A percentile compares a stretch with the other conserved stretches of the same genome.
These are phyloP conservation scores for Acanthamoeba castellanii DNA, from an alignment of 208 protist species.

Conservation along the genomic window DNA sequence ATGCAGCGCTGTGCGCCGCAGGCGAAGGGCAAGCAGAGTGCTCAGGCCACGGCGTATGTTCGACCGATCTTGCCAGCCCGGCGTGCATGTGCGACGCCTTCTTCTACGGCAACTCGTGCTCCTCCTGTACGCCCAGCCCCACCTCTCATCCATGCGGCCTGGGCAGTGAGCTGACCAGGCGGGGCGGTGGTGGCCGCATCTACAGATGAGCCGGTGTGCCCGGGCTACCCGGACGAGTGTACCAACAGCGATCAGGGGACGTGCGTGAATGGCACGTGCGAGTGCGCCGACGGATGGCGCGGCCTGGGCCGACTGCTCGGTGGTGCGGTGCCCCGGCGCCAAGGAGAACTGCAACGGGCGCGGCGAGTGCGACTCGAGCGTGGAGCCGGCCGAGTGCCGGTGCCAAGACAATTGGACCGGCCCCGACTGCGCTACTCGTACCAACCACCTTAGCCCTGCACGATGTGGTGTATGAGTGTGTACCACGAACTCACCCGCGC, in stretches of 20 bases:
- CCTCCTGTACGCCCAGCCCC: background rate
- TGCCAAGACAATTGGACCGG: conserved; percentile 1
- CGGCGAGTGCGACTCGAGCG: background rate
- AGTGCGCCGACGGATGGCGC: background rate
- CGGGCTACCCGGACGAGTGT: background rate
- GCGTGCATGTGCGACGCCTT: conserved; percentile 7
- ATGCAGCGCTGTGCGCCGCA: background rate
- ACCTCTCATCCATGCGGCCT: background rate
- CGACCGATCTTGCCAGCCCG: background rate
- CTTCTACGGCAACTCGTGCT: conserved; percentile 2
- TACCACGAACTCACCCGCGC: no score
- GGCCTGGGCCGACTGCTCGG: conserved; percentile 11
- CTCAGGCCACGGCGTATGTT: background rate
- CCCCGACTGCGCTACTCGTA: conserved; percentile 4
- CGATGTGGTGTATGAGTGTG: no score
- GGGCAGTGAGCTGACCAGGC: background rate
- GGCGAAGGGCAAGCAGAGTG: background rate
- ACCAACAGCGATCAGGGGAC: background rate
- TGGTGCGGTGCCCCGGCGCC: background rate
- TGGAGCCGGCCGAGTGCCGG: background rate
- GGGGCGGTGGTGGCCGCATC: no score
- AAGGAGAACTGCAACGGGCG: conserved; percentile 56
- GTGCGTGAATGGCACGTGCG: background rate
- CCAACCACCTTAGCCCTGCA: background rate
- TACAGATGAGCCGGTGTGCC: background rate